These are phyloP conservation scores for Yamadazyma diddensiae DNA, from an alignment of 1,139 yeast genomes.

Conservation along the genomic window DNA sequence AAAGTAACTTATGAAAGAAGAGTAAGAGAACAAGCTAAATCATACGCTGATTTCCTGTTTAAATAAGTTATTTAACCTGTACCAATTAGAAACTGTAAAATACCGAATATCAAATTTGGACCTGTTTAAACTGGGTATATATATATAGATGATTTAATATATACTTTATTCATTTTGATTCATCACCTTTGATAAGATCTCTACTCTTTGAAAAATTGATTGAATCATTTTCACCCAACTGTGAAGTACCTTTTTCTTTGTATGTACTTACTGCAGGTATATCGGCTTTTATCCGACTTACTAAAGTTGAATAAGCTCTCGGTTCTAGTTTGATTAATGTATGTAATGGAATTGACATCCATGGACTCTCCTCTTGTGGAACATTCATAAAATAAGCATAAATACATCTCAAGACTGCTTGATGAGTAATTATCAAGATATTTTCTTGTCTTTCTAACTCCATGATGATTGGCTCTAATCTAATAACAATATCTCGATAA, in stretches of 20 bases:
- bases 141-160: not conserved
- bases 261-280: slow-evolving; percentile 97
- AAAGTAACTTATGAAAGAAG: slow-evolving; percentile 66
- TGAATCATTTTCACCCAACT: slow-evolving; percentile 56
- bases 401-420: slow-evolving; percentile 92
- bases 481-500: slow-evolving; percentile 88
- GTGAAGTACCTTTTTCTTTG: slow-evolving; percentile 88
- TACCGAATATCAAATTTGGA: not conserved
- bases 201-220: slow-evolving; percentile 34
- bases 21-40: slow-evolving; percentile 78
- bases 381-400: slow-evolving; percentile 98
- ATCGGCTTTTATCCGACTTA: slow-evolving; percentile 86
- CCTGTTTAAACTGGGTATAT: too few species aligned
- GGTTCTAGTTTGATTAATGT: slow-evolving; percentile 93
- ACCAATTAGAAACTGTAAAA: slow-evolving; percentile 1
- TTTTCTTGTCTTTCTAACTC: slow-evolving; percentile 96
- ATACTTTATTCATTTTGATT: slow-evolving; percentile 4
- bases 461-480: slow-evolving; percentile 96
- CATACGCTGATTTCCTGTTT: slow-evolving; percentile 40
- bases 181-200: slow-evolving; percentile 33
- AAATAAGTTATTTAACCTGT: slow-evolving; percentile 3
- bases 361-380: slow-evolving; percentile 95
- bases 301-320: slow-evolving; percentile 85
- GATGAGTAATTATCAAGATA: slow-evolving; percentile 93
- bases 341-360: slow-evolving; percentile 98